These are phyloP conservation scores for Nigrospora oryzae DNA, from an alignment of 2,329 filamentous ascomycete species.

Conservation along the genomic window DNA sequence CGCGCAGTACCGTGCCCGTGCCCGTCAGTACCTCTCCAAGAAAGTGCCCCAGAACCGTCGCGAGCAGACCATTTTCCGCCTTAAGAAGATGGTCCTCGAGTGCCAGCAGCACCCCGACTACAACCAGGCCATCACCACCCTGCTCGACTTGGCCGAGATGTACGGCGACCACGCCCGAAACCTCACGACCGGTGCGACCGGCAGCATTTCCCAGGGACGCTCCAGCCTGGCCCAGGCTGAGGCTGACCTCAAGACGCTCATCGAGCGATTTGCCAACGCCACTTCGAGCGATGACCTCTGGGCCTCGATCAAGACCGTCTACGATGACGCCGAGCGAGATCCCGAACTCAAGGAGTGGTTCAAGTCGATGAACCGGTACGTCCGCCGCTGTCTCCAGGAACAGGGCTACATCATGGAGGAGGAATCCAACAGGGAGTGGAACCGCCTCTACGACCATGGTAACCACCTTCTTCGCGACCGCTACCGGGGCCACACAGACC, in stretches of 20 bases:
- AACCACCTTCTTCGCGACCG: constrained; percentile 81
- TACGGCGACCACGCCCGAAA: constrained; percentile 70
- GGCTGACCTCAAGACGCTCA: constrained; percentile 72
- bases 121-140: constrained; percentile 79
- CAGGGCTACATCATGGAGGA: constrained; percentile 89
- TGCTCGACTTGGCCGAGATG: constrained; percentile 75
- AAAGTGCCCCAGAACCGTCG: constrained; percentile 92
- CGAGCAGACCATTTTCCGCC: constrained; percentile 81
- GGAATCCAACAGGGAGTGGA: constrained; percentile 70
- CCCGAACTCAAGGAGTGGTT: constrained; percentile 87
- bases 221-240: constrained; percentile 63
- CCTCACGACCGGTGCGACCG: constrained; percentile 54
- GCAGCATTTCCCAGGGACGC: constrained; percentile 66
- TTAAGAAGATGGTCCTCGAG: constrained; percentile 97
- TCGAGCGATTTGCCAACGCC: constrained; percentile 93
- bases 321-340: constrained; percentile 78
- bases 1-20: constrained; percentile 26
- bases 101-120: constrained; percentile 95
- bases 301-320: constrained; percentile 76
- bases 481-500: constrained; percentile 79
- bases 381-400: constrained; percentile 77
- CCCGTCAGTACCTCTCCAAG: constrained; percentile 68
- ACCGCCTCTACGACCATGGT: constrained; percentile 75
- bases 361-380: constrained; percentile 64
- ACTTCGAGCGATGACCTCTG: constrained; percentile 85